phyloP scores from a whole-genome alignment of 164 flowering plant genomes.

The Vitis labrusca region DNA sequence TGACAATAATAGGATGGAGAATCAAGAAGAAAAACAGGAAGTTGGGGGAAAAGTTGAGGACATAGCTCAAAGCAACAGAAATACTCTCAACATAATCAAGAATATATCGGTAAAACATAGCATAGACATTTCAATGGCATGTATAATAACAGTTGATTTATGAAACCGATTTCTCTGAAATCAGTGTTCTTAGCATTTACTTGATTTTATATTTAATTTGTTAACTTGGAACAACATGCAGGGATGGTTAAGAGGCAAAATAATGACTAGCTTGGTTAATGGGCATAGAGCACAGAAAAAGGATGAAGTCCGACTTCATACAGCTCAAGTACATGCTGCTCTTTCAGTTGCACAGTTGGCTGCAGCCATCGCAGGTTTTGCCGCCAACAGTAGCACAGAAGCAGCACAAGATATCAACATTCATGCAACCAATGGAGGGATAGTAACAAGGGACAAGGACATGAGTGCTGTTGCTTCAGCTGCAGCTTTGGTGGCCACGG shows the following conservation, averaged over 20 bases:
- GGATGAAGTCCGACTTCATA: constrained; percentile 26
- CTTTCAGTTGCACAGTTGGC: constrained; percentile 32
- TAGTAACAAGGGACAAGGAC: neutral
- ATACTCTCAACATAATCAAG: neutral
- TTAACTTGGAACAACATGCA: constrained; percentile 12
- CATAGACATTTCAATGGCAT: too few relatives aligned
- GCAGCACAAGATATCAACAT: neutral
- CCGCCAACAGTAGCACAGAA: constrained; percentile 8
- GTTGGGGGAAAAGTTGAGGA: neutral
- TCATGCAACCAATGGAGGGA: neutral
- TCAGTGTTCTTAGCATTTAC: neutral
- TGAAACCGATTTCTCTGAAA: neutral
- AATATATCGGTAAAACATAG: constrained; percentile 5
- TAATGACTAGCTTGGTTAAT: constrained; percentile 8
- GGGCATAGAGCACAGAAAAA: constrained; percentile 14
- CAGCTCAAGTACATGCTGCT: constrained; percentile 31
- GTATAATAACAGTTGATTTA: too few relatives aligned
- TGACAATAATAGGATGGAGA: neutral
- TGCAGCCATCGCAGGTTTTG: constrained; percentile 27
- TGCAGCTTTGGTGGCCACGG: constrained; percentile 28
- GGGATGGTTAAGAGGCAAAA: constrained; percentile 17
- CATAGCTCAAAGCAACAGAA: neutral
- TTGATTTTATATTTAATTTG: neutral
- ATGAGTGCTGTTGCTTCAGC: constrained; percentile 24
- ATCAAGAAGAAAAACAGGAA: neutral